phyloP scores from a whole-genome alignment of 2,329 filamentous ascomycete species.

The Botrytis galanthina region DNA sequence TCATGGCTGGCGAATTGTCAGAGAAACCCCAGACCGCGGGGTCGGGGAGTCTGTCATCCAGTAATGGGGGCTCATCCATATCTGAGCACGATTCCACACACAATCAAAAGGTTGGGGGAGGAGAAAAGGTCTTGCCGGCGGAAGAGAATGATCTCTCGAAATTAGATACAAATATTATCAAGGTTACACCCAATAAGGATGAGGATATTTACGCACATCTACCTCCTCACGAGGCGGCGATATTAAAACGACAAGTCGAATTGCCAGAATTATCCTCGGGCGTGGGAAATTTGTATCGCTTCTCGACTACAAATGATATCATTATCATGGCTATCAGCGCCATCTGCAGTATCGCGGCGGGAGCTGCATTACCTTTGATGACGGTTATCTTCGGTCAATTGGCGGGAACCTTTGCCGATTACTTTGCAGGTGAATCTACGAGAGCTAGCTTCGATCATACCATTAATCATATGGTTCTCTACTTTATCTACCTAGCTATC shows the following conservation, averaged over 20 bases:
- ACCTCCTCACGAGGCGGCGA: slow-evolving; percentile 60
- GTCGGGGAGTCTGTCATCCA: slow-evolving; percentile 27
- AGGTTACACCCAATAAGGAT: slow-evolving; percentile 36
- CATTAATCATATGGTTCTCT: slow-evolving; percentile 66
- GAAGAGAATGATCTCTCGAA: slow-evolving; percentile 57
- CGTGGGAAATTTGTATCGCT: slow-evolving; percentile 58
- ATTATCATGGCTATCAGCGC: slow-evolving; percentile 51
- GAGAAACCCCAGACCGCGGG: slow-evolving; percentile 33
- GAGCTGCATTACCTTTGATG: slow-evolving; percentile 56
- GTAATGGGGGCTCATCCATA: slow-evolving; percentile 25
- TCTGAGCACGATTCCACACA: slow-evolving; percentile 27
- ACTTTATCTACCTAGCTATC: slow-evolving; percentile 82
- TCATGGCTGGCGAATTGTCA: slow-evolving; percentile 34
- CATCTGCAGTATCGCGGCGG: slow-evolving; percentile 55
- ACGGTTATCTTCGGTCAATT: slow-evolving; percentile 72
- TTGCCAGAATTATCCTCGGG: slow-evolving; percentile 63
- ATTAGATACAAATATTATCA: slow-evolving; percentile 37
- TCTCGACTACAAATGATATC: slow-evolving; percentile 52
- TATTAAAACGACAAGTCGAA: slow-evolving; percentile 67
- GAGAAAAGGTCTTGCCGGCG: slow-evolving; percentile 56
- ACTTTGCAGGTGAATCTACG: slow-evolving; percentile 50
- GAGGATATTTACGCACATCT: slow-evolving; percentile 61
- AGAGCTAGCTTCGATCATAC: slow-evolving; percentile 57
- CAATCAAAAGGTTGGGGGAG: slow-evolving; percentile 39
- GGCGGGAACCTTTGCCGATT: slow-evolving; percentile 64